These are phyloP conservation scores for Sicyos edulis DNA, from an alignment of 306 rosid genomes.

Conservation along the genomic window DNA sequence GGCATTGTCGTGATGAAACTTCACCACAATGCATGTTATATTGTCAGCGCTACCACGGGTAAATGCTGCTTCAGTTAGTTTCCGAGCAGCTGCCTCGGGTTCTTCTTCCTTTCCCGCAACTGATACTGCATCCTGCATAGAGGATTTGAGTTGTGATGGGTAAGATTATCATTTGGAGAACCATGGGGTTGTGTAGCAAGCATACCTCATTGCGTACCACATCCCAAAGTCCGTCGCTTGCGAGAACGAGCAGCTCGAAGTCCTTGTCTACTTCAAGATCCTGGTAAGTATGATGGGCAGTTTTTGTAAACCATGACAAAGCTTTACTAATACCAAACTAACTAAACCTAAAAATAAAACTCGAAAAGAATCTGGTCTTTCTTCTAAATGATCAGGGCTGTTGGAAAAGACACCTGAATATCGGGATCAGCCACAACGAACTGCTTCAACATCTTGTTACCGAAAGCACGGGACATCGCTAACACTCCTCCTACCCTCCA, in stretches of 20 bases:
- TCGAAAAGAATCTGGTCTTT: background rate
- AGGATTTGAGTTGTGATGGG: background rate
- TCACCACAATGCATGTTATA: conserved; percentile 89
- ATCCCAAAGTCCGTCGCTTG: conserved; percentile 97
- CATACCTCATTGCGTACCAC: conserved; percentile 76
- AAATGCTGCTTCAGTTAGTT: conserved; percentile 72
- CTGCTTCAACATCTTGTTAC: conserved; percentile 95
- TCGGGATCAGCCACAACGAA: conserved; percentile 97
- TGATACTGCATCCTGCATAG: conserved; percentile 66
- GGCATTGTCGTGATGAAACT: conserved; percentile 59
- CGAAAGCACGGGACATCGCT: conserved; percentile 98
- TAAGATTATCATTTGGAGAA: background rate
- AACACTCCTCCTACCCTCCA: conserved; percentile 99
- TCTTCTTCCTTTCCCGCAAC: conserved; percentile 69
- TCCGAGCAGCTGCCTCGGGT: conserved; percentile 75
- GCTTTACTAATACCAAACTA: background rate
- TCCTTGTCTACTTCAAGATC: conserved; percentile 70
- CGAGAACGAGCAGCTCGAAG: conserved; percentile 75
- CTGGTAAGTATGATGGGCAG: conserved; percentile 31
- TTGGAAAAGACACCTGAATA: conserved; percentile 60
- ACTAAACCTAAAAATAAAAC: background rate
- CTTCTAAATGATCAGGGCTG: background rate
- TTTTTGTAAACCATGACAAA: background rate
- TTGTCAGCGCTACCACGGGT: conserved; percentile 92
- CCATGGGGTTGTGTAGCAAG: background rate